Evolutionary conservation across 2,329 filamentous ascomycete species (phyloP).

Genomic region (Pleomassaria siparia): DNA sequence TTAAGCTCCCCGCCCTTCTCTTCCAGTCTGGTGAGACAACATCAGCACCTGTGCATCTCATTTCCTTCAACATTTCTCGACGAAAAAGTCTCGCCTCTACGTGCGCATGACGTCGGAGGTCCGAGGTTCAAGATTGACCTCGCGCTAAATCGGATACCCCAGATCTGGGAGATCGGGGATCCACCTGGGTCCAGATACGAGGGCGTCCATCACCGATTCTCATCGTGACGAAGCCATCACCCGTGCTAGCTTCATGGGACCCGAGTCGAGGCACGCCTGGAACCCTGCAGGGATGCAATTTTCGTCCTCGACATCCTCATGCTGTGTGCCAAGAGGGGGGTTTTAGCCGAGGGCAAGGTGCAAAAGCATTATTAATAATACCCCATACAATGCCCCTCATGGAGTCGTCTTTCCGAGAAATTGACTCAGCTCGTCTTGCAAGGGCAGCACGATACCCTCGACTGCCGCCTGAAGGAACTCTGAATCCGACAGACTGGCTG

Average conservation of each 20-base stretch:
- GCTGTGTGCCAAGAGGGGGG: too few species aligned
- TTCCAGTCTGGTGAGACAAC: too few species aligned
- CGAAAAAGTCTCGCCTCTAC: neutral
- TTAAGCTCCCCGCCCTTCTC: too few species aligned
- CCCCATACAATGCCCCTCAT: too few species aligned
- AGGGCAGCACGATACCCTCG: slow-evolving; percentile 39
- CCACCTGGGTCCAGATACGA: slow-evolving; percentile 7
- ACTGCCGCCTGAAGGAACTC: slow-evolving; percentile 41
- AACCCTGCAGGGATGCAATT: neutral
- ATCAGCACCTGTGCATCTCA: too few species aligned
- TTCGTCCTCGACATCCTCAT: neutral
- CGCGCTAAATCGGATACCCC: slow-evolving; percentile 5
- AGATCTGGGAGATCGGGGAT: slow-evolving; percentile 4
- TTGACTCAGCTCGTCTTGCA: slow-evolving; percentile 41
- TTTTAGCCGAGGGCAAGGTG: too few species aligned
- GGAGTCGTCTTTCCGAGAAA: slow-evolving; percentile 34
- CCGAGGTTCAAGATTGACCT: neutral
- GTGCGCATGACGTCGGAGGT: neutral
- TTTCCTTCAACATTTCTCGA: too few species aligned
- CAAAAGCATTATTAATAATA: too few species aligned
- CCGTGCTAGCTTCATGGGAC: neutral
- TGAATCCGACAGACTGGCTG: slow-evolving; percentile 34
- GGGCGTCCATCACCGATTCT: neutral
- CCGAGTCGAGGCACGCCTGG: neutral
- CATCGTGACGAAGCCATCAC: slow-evolving; percentile 5